phyloP scores from a whole-genome alignment of 2,329 filamentous ascomycete genomes.

The Aspergillus eucalypticola region DNA sequence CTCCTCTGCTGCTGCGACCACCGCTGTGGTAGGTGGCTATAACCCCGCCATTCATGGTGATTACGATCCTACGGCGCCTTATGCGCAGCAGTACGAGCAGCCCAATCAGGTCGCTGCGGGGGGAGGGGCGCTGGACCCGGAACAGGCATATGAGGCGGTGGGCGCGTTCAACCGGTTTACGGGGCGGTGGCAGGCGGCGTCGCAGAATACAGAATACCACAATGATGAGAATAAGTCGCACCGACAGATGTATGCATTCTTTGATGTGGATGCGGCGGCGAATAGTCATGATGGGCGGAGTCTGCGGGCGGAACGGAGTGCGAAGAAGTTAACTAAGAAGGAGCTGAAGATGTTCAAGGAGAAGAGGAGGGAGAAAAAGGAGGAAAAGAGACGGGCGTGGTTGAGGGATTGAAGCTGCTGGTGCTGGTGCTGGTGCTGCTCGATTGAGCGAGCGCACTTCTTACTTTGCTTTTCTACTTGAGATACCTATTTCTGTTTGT shows the following conservation, averaged over 20 bases:
- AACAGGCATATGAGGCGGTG: conserved; percentile 62
- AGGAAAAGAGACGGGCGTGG: conserved; percentile 93
- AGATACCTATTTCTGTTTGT: conserved; percentile 20
- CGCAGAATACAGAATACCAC: conserved; percentile 71
- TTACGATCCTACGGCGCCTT: conserved; percentile 95
- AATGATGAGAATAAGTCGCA: conserved; percentile 83
- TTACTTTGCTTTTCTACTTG: conserved; percentile 16
- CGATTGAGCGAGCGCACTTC: not conserved
- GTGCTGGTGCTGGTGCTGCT: not conserved
- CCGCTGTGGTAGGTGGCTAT: conserved; percentile 69
- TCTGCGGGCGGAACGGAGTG: conserved; percentile 83
- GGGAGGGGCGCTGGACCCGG: conserved; percentile 39
- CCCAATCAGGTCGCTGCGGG: conserved; percentile 35
- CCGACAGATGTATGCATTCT: conserved; percentile 90
- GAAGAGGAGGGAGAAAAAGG: conserved; percentile 84
- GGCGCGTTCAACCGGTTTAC: conserved; percentile 91
- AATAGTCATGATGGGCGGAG: conserved; percentile 88
- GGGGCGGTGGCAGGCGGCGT: conserved; percentile 72
- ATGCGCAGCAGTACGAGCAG: conserved; percentile 64
- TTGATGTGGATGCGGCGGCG: conserved; percentile 91
- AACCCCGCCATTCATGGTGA: conserved; percentile 95
- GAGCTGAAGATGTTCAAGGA: conserved; percentile 91
- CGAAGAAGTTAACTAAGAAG: conserved; percentile 78
- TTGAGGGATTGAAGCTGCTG: conserved; percentile 66
- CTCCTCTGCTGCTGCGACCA: not conserved